Percentiles rank a stretch among this genome's conserved stretches.
Conservation (phyloP, 768 basidiomycete species). For the Rhodocollybia butyracea region DNA sequence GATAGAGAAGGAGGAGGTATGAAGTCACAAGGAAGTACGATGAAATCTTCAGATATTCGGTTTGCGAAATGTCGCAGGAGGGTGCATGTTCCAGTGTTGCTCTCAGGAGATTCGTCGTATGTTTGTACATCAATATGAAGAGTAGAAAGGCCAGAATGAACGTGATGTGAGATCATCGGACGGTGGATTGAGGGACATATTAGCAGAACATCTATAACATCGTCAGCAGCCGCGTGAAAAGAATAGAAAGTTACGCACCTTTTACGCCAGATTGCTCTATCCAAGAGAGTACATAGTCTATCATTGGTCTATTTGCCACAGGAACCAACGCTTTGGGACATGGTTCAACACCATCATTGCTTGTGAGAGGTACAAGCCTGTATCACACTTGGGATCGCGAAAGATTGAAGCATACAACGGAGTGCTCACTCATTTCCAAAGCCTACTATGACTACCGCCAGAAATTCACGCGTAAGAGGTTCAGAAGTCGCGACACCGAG, state of each 20-base stretch:
- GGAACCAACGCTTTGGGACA: constrained; percentile 88
- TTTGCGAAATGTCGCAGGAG: constrained; percentile 74
- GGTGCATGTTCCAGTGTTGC: constrained; percentile 66
- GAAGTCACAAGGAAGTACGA: constrained; percentile 90
- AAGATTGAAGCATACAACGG: constrained; percentile 22
- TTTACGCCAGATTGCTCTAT: constrained; percentile 82
- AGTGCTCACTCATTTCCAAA: constrained; percentile 79
- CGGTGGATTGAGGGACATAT: constrained; percentile 82
- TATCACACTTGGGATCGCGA: constrained; percentile 14
- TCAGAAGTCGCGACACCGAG: constrained; percentile 54
- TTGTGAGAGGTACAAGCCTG: constrained; percentile 73
- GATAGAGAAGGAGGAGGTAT: constrained; percentile 74
- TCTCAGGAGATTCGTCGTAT: constrained; percentile 70
- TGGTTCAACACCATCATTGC: constrained; percentile 75
- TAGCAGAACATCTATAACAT: constrained; percentile 69
- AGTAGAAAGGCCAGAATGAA: constrained; percentile 63
- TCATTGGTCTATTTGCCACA: constrained; percentile 82
- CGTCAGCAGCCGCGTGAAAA: constrained; percentile 11
- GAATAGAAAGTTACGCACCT: constrained; percentile 42
- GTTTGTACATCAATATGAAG: constrained; percentile 77
- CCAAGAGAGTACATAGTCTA: constrained; percentile 84
- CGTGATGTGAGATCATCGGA: constrained; percentile 74
- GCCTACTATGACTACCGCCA: constrained; percentile 85
- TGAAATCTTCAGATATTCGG: constrained; percentile 79
- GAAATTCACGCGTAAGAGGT: constrained; percentile 69